Conservation (phyloP, 176 grass and related monocot genomes). For the Aegilops tauschii region DNA sequence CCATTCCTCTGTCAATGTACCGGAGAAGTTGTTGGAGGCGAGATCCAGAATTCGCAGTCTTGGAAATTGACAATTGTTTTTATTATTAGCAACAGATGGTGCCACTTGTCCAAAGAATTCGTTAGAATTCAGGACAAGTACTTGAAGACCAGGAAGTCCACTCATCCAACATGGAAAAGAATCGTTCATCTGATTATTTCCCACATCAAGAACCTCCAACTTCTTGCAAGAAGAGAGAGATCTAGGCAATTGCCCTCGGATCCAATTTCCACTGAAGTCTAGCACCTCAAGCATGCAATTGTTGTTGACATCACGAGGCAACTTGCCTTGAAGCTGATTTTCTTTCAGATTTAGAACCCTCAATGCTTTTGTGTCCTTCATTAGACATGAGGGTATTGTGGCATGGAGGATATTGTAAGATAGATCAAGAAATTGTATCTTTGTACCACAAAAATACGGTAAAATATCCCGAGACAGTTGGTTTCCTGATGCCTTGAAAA, state of each 20-base stretch:
- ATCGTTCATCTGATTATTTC: slow-evolving; percentile 6
- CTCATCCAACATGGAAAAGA: slow-evolving; percentile 41
- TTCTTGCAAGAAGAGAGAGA: not conserved
- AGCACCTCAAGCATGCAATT: not conserved
- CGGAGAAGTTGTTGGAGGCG: slow-evolving; percentile 41
- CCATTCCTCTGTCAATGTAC: not conserved
- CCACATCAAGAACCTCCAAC: slow-evolving; percentile 2
- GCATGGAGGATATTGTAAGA: slow-evolving; percentile 21
- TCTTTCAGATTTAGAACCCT: not conserved
- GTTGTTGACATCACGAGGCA: not conserved
- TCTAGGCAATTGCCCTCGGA: slow-evolving; percentile 9
- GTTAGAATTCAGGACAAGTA: slow-evolving; percentile 20
- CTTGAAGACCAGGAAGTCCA: not conserved
- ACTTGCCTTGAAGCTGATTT: not conserved
- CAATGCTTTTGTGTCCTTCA: not conserved
- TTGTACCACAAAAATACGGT: not conserved
- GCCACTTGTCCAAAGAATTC: slow-evolving; percentile 3
- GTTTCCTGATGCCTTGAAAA: slow-evolving; percentile 13
- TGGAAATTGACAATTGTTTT: not conserved
- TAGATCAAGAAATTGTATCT: not conserved
- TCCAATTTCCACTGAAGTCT: slow-evolving; percentile 13
- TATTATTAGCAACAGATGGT: not conserved
- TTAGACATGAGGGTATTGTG: slow-evolving; percentile 11
- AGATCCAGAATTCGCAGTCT: slow-evolving; percentile 4
- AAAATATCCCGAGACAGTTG: slow-evolving; percentile 7